Conservation (phyloP, 129 eudicot genomes). For the Artemisia tridentata region DNA sequence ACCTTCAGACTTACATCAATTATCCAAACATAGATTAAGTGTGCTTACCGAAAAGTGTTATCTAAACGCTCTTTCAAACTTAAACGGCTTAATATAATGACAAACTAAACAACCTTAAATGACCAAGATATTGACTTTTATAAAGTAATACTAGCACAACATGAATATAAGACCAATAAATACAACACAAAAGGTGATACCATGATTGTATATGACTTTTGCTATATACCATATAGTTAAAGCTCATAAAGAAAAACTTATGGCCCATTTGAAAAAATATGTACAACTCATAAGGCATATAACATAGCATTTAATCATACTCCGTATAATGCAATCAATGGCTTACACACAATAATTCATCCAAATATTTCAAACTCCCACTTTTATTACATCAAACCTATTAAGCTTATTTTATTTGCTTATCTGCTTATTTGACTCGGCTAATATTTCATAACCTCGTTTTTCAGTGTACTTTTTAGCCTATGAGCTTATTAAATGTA, state of each 20-base stretch:
- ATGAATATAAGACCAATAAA: neutral
- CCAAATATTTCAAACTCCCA: slow-evolving; percentile 11
- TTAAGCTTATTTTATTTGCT: too few relatives aligned
- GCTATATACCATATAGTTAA: neutral
- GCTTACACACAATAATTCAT: slow-evolving; percentile 15
- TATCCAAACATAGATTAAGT: too few relatives aligned
- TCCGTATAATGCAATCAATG: slow-evolving; percentile 11
- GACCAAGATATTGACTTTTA: neutral
- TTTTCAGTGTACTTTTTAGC: too few relatives aligned
- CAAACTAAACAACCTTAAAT: too few relatives aligned
- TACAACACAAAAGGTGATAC: neutral
- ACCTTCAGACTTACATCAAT: too few relatives aligned
- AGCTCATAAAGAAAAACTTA: neutral
- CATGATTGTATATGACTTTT: slow-evolving; percentile 7
- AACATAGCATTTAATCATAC: neutral
- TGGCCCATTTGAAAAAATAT: too few relatives aligned
- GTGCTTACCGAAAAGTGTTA: too few relatives aligned
- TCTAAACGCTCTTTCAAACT: too few relatives aligned
- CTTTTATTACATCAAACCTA: too few relatives aligned
- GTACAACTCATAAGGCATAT: slow-evolving; percentile 8
- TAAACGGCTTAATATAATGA: too few relatives aligned
- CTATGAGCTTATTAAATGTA: neutral
- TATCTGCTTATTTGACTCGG: too few relatives aligned
- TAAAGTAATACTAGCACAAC: neutral
- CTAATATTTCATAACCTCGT: too few relatives aligned